Base-by-base conservation (phyloP, 1,284 basidiomycete species). In the Cerrena zonata region DNA sequence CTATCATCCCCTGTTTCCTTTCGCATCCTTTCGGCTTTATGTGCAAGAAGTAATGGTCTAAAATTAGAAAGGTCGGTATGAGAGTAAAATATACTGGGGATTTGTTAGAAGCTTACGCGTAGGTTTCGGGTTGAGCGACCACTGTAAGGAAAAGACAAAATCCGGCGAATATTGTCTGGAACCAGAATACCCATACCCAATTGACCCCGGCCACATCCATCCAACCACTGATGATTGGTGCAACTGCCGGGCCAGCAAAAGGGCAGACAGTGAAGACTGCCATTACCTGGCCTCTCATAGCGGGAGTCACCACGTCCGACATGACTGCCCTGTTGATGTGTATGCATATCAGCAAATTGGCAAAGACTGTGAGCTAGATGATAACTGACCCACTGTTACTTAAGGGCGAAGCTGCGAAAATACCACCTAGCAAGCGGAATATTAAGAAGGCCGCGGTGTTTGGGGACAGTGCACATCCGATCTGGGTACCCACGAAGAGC, bases 41-140 rank as follows among this genome's bases (percentile, higher is more conserved):
- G 63, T 19, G 68, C 69, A 5, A 90, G 72, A 10, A 92, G 65
- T 41, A 86, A 49, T 13, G 78, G 79, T 52, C 73, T 78, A 45
- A 34, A 27, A 49, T 30, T 27, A 45, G 25, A 49, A 47, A 24
- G 5, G 23, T 46, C 21, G 22, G 15, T 19, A 12, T 34, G 18
- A 11, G 25, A 5, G 4, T 4, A 18, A 19, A n/a, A 11, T 4
- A 12, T n/a, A 46, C 18, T 12, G 13, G 4, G 5, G 34, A 36
- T 18, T 25, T 50, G 22, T 38, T 5, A 36, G 38, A 26, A 15
- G 50, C 72, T 54, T 55, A 76, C 69, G 60, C 61, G 53, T 76
- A 81, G 2, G 89, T 89, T 68, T 91, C 89, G 2, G 85, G 84
- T 0, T 91, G 66, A 2, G 80, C 78, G 46, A 90, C 72, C 27